These are phyloP conservation scores for Suhomyces panamericanus DNA, from an alignment of 1,139 yeast species.

Conservation along the genomic window DNA sequence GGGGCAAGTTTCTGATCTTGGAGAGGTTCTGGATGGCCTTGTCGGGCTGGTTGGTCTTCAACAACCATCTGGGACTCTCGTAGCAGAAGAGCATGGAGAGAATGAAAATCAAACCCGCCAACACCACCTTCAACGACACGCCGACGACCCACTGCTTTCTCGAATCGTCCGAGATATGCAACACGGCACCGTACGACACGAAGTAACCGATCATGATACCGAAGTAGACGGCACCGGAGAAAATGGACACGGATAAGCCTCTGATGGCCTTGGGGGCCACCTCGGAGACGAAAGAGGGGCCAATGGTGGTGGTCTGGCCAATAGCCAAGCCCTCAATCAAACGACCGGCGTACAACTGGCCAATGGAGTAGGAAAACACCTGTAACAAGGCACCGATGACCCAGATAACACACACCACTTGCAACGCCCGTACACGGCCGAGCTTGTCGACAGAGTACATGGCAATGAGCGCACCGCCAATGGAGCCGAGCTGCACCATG, in stretches of 20 bases:
- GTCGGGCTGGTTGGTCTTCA: constrained; percentile 38
- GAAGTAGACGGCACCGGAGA: constrained; percentile 56
- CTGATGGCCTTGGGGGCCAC: constrained; percentile 54
- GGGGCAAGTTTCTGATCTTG: constrained; percentile 50
- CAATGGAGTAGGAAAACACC: constrained; percentile 42
- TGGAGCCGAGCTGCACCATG: constrained; percentile 63
- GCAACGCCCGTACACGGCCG: constrained; percentile 57
- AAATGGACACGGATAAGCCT: constrained; percentile 51
- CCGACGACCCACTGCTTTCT: constrained; percentile 38
- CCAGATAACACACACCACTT: constrained; percentile 47
- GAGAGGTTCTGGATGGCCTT: constrained; percentile 39
- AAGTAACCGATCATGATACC: constrained; percentile 57
- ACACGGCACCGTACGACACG: constrained; percentile 44
- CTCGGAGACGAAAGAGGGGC: constrained; percentile 56
- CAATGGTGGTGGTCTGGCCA: constrained; percentile 58
- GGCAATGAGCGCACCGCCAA: constrained; percentile 57
- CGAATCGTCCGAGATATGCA: constrained; percentile 31
- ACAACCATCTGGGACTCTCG: constrained; percentile 50
- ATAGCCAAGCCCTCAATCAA: constrained; percentile 55
- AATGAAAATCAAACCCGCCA: constrained; percentile 44
- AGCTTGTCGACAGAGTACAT: constrained; percentile 51
- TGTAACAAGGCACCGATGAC: constrained; percentile 50
- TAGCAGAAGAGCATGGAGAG: constrained; percentile 37
- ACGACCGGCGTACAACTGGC: constrained; percentile 56
- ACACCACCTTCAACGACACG: constrained; percentile 31